These are phyloP conservation scores for Isatis tinctoria DNA, from an alignment of 345 rosid species.

Conservation along the genomic window DNA sequence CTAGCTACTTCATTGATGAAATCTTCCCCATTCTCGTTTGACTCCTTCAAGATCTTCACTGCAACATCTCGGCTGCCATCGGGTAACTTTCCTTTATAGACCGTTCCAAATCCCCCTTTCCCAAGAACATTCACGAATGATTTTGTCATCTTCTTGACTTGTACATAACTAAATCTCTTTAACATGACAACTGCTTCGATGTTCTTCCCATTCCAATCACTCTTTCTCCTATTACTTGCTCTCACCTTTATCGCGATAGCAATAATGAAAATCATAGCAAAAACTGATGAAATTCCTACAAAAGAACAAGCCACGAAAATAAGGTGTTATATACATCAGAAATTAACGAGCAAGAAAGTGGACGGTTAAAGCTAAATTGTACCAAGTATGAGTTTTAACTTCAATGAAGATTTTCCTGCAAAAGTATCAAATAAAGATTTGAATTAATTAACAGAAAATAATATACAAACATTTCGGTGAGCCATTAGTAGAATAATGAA, in stretches of 20 bases:
- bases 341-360: not conserved
- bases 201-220: slow-evolving; percentile 4
- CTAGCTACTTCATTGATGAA: slow-evolving; percentile 34
- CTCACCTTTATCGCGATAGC: not conserved
- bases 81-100: slow-evolving; percentile 23
- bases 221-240: not conserved
- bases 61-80: slow-evolving; percentile 26
- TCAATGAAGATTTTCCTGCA: slow-evolving; percentile 6
- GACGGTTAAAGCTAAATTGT: not conserved
- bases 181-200: slow-evolving; percentile 15
- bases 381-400: slow-evolving; percentile 23
- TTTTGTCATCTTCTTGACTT: slow-evolving; percentile 38
- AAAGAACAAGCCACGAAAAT: not conserved
- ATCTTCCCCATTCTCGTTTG: slow-evolving; percentile 36
- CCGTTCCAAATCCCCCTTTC: slow-evolving; percentile 34
- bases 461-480: not conserved
- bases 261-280: not conserved
- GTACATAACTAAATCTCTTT: slow-evolving; percentile 20
- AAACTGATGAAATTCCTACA: slow-evolving; percentile 11
- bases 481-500: not conserved
- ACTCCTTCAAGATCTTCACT: slow-evolving; percentile 30
- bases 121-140: slow-evolving; percentile 33
- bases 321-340: not conserved
- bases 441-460: not conserved
- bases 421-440: not conserved